phyloP scores from a whole-genome alignment of 108 stramenopile species.

The Conticribra guillardii region DNA sequence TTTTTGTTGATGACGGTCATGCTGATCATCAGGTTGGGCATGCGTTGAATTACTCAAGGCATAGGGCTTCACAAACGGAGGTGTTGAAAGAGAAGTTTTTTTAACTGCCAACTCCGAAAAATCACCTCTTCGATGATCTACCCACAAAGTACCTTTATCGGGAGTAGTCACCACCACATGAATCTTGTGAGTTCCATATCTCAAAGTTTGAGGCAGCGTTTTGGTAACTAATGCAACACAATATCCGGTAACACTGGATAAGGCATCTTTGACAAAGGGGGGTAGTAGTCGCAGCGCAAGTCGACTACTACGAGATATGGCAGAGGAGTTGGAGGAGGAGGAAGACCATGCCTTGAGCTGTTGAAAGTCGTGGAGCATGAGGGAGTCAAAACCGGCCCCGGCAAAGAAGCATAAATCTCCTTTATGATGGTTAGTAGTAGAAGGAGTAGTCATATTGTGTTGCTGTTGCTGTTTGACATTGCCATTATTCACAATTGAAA shows the following conservation, averaged over 20 bases:
- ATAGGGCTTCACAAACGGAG: no score
- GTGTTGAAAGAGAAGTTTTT: no score
- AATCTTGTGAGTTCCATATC: slow-evolving; percentile 48
- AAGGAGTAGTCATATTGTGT: no score
- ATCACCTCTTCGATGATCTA: slow-evolving; percentile 82
- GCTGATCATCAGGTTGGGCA: background rate
- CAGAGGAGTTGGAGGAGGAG: no score
- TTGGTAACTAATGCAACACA: slow-evolving; percentile 61
- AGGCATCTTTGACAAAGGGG: slow-evolving; percentile 35
- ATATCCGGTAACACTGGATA: slow-evolving; percentile 66
- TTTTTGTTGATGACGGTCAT: background rate
- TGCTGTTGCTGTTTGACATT: slow-evolving; percentile 1
- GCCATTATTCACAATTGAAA: no score
- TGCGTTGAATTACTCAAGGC: background rate
- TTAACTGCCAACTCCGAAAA: slow-evolving; percentile 30
- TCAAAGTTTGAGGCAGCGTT: slow-evolving; percentile 63
- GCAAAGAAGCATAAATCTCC: slow-evolving; percentile 80
- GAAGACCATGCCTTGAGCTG: slow-evolving; percentile 59
- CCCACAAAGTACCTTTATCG: slow-evolving; percentile 58
- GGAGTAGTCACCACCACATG: slow-evolving; percentile 52
- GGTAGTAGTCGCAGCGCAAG: slow-evolving; percentile 5
- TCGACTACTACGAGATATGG: no score
- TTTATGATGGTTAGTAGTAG: slow-evolving; percentile 10
- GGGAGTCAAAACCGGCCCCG: slow-evolving; percentile 71
- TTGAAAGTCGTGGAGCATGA: slow-evolving; percentile 75